Percentiles rank a stretch among this genome's conserved stretches.
These are phyloP conservation scores for Cystobasidium sp. DNA, from an alignment of 1,284 basidiomycete genomes.

Conservation along the genomic window DNA sequence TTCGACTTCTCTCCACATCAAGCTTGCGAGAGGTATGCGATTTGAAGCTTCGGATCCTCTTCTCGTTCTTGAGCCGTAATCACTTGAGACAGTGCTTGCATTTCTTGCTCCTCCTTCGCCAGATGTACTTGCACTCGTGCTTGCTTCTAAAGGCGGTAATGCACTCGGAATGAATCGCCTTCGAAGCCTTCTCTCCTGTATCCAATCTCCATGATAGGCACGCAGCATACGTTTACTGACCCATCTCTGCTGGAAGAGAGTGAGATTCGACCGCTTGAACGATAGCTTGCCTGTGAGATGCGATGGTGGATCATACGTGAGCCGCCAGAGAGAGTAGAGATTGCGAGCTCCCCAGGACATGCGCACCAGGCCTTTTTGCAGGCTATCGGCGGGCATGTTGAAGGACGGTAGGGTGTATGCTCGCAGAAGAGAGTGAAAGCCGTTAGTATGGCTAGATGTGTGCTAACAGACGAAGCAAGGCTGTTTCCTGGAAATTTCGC, in stretches of 20 bases:
- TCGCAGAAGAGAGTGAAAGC: background rate
- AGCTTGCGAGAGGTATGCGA: conserved; percentile 71
- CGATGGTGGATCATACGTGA: conserved; percentile 61
- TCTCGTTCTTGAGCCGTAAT: conserved; percentile 2
- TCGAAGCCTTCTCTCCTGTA: conserved; percentile 90
- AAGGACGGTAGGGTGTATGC: background rate
- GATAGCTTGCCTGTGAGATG: conserved; percentile 55
- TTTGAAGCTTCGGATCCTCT: conserved; percentile 46
- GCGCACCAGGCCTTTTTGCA: conserved; percentile 33
- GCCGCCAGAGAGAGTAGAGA: conserved; percentile 76
- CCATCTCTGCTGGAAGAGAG: conserved; percentile 93
- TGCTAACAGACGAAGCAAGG: background rate
- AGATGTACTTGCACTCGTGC: background rate
- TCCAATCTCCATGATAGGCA: conserved; percentile 95
- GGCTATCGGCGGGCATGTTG: conserved; percentile 3
- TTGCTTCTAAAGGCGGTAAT: conserved; percentile 80
- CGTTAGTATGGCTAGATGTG: background rate
- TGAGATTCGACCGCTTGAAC: conserved; percentile 67
- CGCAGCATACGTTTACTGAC: conserved; percentile 84
- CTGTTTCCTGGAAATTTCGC: background rate
- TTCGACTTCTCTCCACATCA: conserved; percentile 94
- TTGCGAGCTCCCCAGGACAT: conserved; percentile 71
- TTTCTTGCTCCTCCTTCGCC: conserved; percentile 29
- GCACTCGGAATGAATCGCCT: conserved; percentile 89
- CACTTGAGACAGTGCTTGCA: conserved; percentile 10